phyloP scores from a whole-genome alignment of 768 basidiomycete species.

The Chlorophyllum brunneum region DNA sequence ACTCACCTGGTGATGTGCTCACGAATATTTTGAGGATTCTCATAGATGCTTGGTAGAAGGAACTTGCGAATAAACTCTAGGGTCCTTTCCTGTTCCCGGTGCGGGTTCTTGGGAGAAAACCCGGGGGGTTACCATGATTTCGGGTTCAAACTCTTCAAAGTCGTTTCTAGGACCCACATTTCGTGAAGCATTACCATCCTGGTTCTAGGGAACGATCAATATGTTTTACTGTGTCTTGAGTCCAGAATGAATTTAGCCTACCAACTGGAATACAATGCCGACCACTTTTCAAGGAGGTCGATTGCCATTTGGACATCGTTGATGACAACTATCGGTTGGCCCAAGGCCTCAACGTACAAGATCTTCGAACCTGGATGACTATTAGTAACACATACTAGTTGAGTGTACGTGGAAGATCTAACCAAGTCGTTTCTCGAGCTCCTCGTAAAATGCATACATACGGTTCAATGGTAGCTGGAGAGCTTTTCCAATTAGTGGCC shows the following conservation, averaged over 20 bases:
- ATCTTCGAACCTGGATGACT: constrained; percentile 29
- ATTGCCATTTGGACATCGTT: constrained; percentile 40
- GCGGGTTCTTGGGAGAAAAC: not conserved
- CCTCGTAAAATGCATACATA: not conserved
- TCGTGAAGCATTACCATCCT: constrained; percentile 2
- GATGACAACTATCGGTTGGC: constrained; percentile 33
- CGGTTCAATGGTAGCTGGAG: constrained; percentile 1
- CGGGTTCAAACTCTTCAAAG: not conserved
- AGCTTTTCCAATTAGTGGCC: constrained; percentile 11
- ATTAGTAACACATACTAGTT: not conserved
- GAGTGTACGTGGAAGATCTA: not conserved
- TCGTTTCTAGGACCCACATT: constrained; percentile 1
- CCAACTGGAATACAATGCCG: constrained; percentile 54
- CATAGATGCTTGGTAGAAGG: not conserved
- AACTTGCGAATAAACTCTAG: not conserved
- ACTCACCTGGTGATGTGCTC: not conserved
- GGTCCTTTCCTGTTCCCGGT: not conserved
- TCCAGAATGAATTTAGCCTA: not conserved
- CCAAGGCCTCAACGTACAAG: constrained; percentile 47
- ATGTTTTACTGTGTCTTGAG: not conserved
- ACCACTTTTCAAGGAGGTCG: constrained; percentile 56
- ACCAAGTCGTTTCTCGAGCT: constrained; percentile 1
- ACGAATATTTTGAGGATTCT: not conserved
- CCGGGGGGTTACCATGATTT: not conserved
- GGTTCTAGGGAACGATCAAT: not conserved